Evolutionary conservation across 148 eudicot genomes (phyloP).

Genomic region (Mesembryanthemum crystallinum): DNA sequence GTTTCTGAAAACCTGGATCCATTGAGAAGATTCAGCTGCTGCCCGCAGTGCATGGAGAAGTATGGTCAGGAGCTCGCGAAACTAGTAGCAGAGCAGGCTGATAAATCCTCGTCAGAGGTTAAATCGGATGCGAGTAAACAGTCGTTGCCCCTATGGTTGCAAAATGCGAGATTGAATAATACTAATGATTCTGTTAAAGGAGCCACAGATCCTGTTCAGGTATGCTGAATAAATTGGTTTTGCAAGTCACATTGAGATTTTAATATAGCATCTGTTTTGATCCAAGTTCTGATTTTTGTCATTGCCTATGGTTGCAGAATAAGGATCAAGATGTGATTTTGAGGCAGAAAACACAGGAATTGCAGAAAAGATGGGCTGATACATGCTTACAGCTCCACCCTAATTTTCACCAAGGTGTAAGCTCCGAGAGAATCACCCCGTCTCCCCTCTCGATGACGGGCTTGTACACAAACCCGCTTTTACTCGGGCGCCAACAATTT

Average conservation of each 20-base stretch:
- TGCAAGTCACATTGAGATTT: neutral
- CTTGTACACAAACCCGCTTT: slow-evolving; percentile 47
- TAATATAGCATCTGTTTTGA: neutral
- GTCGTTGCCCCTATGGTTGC: slow-evolving; percentile 77
- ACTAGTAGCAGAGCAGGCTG: slow-evolving; percentile 41
- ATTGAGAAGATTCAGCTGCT: slow-evolving; percentile 40
- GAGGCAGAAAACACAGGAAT: slow-evolving; percentile 64
- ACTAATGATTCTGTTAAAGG: slow-evolving; percentile 23
- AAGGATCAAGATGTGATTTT: slow-evolving; percentile 50
- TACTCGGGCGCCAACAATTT: slow-evolving; percentile 46
- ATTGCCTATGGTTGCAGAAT: slow-evolving; percentile 30
- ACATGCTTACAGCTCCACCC: slow-evolving; percentile 74
- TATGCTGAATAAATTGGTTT: slow-evolving; percentile 14
- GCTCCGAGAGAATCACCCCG: slow-evolving; percentile 42
- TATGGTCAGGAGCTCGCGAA: slow-evolving; percentile 59
- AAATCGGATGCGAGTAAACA: slow-evolving; percentile 37
- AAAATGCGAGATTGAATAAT: slow-evolving; percentile 47
- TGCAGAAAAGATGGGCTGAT: slow-evolving; percentile 88
- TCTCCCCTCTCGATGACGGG: slow-evolving; percentile 53
- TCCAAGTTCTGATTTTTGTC: slow-evolving; percentile 1
- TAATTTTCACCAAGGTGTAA: slow-evolving; percentile 44
- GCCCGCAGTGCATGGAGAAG: slow-evolving; percentile 66
- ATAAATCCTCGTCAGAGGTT: slow-evolving; percentile 45
- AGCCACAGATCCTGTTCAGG: slow-evolving; percentile 42
- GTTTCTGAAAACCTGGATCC: slow-evolving; percentile 48